Evolutionary conservation across 1,139 yeast species (phyloP), one percentile per base, ranked within the genome.

Genomic region (Yamadazyma taylorii): DNA sequence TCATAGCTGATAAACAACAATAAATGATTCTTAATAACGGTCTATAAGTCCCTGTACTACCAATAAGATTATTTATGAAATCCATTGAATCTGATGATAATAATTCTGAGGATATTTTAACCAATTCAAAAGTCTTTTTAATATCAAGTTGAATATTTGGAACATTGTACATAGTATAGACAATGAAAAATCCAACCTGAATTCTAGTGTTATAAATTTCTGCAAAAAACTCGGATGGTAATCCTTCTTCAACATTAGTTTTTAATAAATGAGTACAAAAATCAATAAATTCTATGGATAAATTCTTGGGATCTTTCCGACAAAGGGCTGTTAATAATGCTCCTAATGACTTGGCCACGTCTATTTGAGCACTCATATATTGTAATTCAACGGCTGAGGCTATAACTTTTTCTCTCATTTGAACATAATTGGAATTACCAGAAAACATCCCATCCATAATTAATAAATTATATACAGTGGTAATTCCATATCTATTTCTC

Each of bases 321-420:
- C 82, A 75, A 46, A 75, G 75, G 0, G 94, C 79, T 0, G 94
- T 81, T 22, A 85, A 46, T 12, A 89, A 63, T 1, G 92, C 89
- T 35, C 94, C 90, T 74, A 85, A 81, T 0, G 95, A 77, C 52
- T 81, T 82, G 3, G 87, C 82, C 19, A 85, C 75, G 3, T 77
- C 66, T 16, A 82, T 67, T 53, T 88, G 96, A 1, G 92, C 75
- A 36, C 79, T 74, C 15, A 81, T 69, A 53, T 71, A 74, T 43
- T 87, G 89, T 32, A 80, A 55, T 48, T 83, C 81, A 31, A 81
- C 61, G 44, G 89, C 81, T 1, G 86, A 79, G 3, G 73, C 70
- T 4, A 75, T 60, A 5, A 88, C 73, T 37, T 76, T 78, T 8
- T 69, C 67, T 44, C 81, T 68, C 5, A 68, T 39, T 1, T 63